Evolutionary conservation across 495 filamentous ascomycete genomes (phyloP), one percentile per base, ranked within the genome.

Genomic region (Neurospora sp.): DNA sequence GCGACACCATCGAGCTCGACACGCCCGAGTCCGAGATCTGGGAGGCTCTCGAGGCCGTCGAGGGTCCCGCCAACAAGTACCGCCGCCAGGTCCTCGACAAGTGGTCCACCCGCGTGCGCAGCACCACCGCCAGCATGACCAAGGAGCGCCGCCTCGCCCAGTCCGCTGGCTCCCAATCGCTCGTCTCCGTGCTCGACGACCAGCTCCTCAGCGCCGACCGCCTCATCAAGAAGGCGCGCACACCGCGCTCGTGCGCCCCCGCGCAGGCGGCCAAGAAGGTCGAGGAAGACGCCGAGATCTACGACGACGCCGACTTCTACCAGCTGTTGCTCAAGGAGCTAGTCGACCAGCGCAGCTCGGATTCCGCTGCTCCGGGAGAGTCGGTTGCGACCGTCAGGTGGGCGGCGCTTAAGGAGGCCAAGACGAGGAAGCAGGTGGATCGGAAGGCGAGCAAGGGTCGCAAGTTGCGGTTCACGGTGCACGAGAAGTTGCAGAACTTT

Each of bases 401-500:
- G 77, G 89, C 88, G 20, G 93, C 92, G 69, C 90, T 90, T 80
- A 91, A 90, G 80, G 93, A 95, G 77, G 92, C 91, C 70, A 96
- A 95, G 80, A 89, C 90, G 23, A 91, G 91, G 83, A 92, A 93
- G 76, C 86, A 90, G 41, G 91, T 98, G 20, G 96, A 99, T 83
- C 93, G 94, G 18, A 95, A 93, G 76, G 96, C 96, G 12, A 97
- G 93, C 77, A 98, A 98, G 84, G 96, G 96, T 6, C 85, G 96
- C 71, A 99, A 97, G 83, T 88, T 99, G 88, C 85, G 92, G 62
- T 98, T 92, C 82, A 93, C 91, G 69, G 94, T 98, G 20, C 95
- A 98, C 78, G 94, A 98, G 84, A 98, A 97, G 82, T 82, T 99
- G 75, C 93, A 96, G 85, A 98, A 98, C 83, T 98, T 98, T 79